Conservation (phyloP, 2,329 filamentous ascomycete genomes). For the Trichoderma endophyticum region DNA sequence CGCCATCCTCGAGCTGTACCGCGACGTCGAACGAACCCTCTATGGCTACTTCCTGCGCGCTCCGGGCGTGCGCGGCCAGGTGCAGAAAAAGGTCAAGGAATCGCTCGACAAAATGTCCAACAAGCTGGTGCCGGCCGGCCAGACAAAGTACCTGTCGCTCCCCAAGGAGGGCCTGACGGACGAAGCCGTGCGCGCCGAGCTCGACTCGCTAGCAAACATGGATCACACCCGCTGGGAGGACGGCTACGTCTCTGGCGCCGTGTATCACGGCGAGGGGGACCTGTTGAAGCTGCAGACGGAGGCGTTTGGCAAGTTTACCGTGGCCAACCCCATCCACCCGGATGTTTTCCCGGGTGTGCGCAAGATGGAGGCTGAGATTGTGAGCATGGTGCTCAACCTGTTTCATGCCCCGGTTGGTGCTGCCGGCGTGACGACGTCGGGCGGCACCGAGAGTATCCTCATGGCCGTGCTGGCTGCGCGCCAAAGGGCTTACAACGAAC, state of each 20-base stretch:
- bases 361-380: slow-evolving; percentile 99
- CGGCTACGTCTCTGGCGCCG: slow-evolving; percentile 87
- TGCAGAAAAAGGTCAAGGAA: slow-evolving; percentile 79
- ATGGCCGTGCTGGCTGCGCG: slow-evolving; percentile 91
- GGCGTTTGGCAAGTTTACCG: slow-evolving; percentile 90
- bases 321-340: slow-evolving; percentile 94
- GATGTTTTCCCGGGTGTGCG: slow-evolving; percentile 96
- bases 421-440: slow-evolving; percentile 85
- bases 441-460: slow-evolving; percentile 93
- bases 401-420: slow-evolving; percentile 86
- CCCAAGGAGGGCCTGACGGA: slow-evolving; percentile 80
- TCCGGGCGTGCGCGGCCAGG: slow-evolving; percentile 81
- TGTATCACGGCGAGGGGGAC: slow-evolving; percentile 88
- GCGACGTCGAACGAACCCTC: slow-evolving; percentile 64
- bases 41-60: slow-evolving; percentile 84
- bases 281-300: slow-evolving; percentile 83
- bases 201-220: slow-evolving; percentile 76
- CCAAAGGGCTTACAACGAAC: slow-evolving; percentile 82
- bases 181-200: slow-evolving; percentile 75
- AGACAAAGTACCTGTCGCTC: slow-evolving; percentile 70
- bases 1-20: slow-evolving; percentile 71
- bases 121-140: slow-evolving; percentile 74
- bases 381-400: slow-evolving; percentile 87
- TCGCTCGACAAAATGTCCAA: slow-evolving; percentile 75
- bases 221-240: slow-evolving; percentile 97